A percentile compares a stretch with the other conserved stretches of the same genome.
Evolutionary conservation across 2,329 filamentous ascomycete genomes (phyloP).

Genomic region (Camillea tinctor): DNA sequence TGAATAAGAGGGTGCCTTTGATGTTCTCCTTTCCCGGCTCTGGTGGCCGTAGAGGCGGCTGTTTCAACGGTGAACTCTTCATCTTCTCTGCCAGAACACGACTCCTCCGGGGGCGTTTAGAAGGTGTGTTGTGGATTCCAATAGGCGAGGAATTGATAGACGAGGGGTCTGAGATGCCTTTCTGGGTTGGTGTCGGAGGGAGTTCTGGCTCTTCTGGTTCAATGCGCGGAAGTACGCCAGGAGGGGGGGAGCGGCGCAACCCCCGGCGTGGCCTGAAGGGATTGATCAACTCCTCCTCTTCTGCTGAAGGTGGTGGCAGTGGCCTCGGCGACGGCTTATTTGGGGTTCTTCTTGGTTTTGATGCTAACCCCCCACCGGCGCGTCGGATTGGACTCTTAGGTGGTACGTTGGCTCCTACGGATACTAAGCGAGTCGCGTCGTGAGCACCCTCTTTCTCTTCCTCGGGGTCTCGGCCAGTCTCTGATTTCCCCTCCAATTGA

Average conservation of each 20-base stretch:
- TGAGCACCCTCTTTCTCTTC: conserved; percentile 1
- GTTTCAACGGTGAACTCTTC: conserved; percentile 52
- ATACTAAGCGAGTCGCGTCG: conserved; percentile 2
- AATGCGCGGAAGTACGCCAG: conserved; percentile 30
- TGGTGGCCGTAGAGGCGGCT: conserved; percentile 35
- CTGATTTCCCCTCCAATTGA: conserved; percentile 31
- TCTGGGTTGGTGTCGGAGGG: conserved; percentile 55
- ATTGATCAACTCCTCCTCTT: conserved; percentile 43
- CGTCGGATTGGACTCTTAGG: conserved; percentile 21
- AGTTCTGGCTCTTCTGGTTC: conserved; percentile 60
- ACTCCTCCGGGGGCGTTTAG: conserved; percentile 46
- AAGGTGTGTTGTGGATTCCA: conserved; percentile 61
- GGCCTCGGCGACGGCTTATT: conserved; percentile 45
- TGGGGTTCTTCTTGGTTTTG: conserved; percentile 40
- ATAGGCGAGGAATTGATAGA: conserved; percentile 54
- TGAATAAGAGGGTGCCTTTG: conserved; percentile 3
- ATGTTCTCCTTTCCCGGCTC: conserved; percentile 8
- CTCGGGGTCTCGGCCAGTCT: conserved; percentile 7
- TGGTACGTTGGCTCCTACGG: conserved; percentile 4
- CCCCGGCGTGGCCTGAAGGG: conserved; percentile 39
- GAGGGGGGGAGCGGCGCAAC: conserved; percentile 37
- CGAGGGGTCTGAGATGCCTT: conserved; percentile 46
- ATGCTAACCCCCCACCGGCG: conserved; percentile 34
- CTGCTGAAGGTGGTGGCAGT: conserved; percentile 44
- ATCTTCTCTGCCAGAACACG: conserved; percentile 37